Percentiles rank a stretch among this genome's conserved stretches.
Evolutionary conservation across 352 stramenopile species (phyloP).

Genomic region (Phytopythium chamaehyphon): DNA sequence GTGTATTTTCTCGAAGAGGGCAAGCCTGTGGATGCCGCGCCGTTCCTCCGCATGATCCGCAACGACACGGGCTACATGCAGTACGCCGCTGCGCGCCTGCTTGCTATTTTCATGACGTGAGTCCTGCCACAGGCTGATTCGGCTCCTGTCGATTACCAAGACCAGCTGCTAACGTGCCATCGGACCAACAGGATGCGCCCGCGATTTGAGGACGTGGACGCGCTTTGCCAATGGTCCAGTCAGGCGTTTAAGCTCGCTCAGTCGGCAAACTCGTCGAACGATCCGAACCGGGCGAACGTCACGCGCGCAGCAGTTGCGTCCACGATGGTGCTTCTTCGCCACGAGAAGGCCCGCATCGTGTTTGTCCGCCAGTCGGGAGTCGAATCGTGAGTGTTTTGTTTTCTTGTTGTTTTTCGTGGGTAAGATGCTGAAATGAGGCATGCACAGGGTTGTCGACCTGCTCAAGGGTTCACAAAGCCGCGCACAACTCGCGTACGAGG

Average conservation of each 20-base stretch:
- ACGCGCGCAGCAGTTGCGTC: slow-evolving; percentile 86
- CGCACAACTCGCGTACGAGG: slow-evolving; percentile 95
- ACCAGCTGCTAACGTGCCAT: neutral
- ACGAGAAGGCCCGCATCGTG: slow-evolving; percentile 82
- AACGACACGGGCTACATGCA: slow-evolving; percentile 85
- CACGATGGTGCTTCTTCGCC: slow-evolving; percentile 90
- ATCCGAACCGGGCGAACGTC: slow-evolving; percentile 66
- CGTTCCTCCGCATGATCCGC: slow-evolving; percentile 80
- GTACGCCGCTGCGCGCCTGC: slow-evolving; percentile 71
- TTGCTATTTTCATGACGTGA: slow-evolving; percentile 84
- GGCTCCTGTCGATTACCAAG: neutral
- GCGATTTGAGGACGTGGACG: slow-evolving; percentile 75
- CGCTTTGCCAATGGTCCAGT: slow-evolving; percentile 73
- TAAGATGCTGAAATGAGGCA: slow-evolving; percentile 5
- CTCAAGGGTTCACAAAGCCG: slow-evolving; percentile 75
- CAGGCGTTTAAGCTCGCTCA: slow-evolving; percentile 66
- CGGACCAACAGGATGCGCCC: slow-evolving; percentile 45
- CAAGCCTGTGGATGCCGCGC: slow-evolving; percentile 66
- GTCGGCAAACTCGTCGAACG: slow-evolving; percentile 44
- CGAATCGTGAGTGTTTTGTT: slow-evolving; percentile 59
- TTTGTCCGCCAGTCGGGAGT: slow-evolving; percentile 91
- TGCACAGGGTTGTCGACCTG: slow-evolving; percentile 57
- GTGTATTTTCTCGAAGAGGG: slow-evolving; percentile 76
- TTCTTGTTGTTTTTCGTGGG: neutral
- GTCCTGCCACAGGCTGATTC: slow-evolving; percentile 1